Evolutionary conservation across 2,329 filamentous ascomycete species (phyloP), one percentile per base, ranked within the genome.

Genomic region (Neurospora sp.): DNA sequence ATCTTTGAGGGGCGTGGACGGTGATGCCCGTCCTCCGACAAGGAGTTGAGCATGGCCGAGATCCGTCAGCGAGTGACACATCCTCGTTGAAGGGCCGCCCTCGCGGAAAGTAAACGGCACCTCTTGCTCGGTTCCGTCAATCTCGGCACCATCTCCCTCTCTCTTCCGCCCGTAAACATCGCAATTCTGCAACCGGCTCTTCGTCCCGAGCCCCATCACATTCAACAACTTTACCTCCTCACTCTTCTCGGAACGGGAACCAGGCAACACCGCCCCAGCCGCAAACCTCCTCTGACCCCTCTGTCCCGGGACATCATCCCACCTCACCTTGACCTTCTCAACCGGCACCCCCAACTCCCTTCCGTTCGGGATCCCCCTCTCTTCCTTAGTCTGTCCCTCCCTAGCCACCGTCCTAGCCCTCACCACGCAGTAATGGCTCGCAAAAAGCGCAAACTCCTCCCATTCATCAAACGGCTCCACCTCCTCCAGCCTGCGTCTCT

Each of bases 401-500:
- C 33, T 69, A 42, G 66, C 68, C n/a, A 70, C 72, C 38, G 73
- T 87, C 58, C 82, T 84, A 15, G 93, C 92, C 68, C 88, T 83
- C 9, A 97, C 83, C 62, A 97, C 81, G 74, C 94, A 91, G 79
- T 97, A 97, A 79, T 97, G 94, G 40, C 89, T 89, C 2, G 87
- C 89, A 78, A 96, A 97, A 0, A 97, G 82, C 2, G 91, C 89
- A 77, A 97, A 93, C 76, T 97, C 95, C 79, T 98, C 95, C 93
- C 93, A 97, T 80, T 97, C 94, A 78, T 98, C 95, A 77, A 98
- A 97, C 0, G 91, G 89, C 76, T 97, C 95, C 17, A 93, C 80
- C 0, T 81, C 77, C 74, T 97, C 90, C 15, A 97, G 80, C 11
- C 81, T 81, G 42, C 78, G 81, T 73, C 92, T 86, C 72, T 92